phyloP scores from a whole-genome alignment of 345 rosid genomes.

The Lepidium aucheri region DNA sequence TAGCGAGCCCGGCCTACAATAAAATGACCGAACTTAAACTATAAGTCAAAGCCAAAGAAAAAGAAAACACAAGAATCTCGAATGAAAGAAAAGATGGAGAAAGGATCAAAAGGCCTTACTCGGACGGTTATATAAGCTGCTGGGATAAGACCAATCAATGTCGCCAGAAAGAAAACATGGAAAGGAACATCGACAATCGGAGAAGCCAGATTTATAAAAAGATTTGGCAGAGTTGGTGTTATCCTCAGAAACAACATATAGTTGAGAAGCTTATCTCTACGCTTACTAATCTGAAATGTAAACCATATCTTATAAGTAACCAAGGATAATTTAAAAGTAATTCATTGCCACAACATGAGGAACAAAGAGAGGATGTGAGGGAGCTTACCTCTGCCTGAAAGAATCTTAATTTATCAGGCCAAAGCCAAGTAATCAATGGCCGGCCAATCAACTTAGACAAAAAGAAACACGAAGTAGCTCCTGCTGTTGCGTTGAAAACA shows the following conservation, averaged over 20 bases:
- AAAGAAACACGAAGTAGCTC: slow-evolving; percentile 92
- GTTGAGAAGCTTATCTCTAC: slow-evolving; percentile 84
- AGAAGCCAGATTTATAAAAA: slow-evolving; percentile 94
- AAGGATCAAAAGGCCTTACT: slow-evolving; percentile 44
- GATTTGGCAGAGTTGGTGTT: slow-evolving; percentile 93
- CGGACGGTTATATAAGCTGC: slow-evolving; percentile 90
- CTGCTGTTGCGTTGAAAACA: slow-evolving; percentile 87
- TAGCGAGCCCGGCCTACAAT: slow-evolving; percentile 75
- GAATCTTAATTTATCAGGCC: slow-evolving; percentile 94
- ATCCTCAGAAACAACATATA: slow-evolving; percentile 95
- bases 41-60: not conserved
- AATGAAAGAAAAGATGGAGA: not conserved
- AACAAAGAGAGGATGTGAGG: not conserved
- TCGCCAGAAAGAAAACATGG: slow-evolving; percentile 87
- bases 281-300: slow-evolving; percentile 65
- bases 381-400: slow-evolving; percentile 83
- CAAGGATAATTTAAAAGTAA: not conserved
- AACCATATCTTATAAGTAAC: not conserved
- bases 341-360: not conserved
- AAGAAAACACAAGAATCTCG: not conserved
- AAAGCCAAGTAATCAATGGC: slow-evolving; percentile 85
- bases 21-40: not conserved
- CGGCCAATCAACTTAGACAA: slow-evolving; percentile 88
- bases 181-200: slow-evolving; percentile 95
- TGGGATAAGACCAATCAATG: slow-evolving; percentile 83